A percentile compares a stretch with the other conserved stretches of the same genome.
Evolutionary conservation across 1,284 basidiomycete genomes (phyloP).

Genomic region (Irpex sp.): DNA sequence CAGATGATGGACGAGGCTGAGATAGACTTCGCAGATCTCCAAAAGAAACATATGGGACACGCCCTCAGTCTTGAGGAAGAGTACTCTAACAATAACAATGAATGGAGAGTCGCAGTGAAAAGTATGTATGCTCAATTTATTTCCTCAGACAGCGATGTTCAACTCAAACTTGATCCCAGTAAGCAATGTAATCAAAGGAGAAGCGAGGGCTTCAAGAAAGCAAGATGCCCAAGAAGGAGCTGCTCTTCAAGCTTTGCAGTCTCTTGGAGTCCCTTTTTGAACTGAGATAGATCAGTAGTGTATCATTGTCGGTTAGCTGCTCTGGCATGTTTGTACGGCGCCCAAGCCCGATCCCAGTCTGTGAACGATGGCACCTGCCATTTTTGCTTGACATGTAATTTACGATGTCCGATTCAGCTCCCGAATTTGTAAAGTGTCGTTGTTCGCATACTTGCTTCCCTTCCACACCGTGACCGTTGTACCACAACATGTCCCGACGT

Average conservation of each 20-base stretch:
- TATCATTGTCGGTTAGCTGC: neutral
- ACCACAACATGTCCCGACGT: slow-evolving; percentile 23
- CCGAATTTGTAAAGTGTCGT: slow-evolving; percentile 5
- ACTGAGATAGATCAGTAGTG: slow-evolving; percentile 26
- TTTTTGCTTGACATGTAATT: slow-evolving; percentile 2
- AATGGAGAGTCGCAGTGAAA: slow-evolving; percentile 54
- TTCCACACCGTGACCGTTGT: slow-evolving; percentile 6
- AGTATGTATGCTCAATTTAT: slow-evolving; percentile 30
- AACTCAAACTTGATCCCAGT: slow-evolving; percentile 32
- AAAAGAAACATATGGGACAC: neutral
- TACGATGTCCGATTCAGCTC: neutral
- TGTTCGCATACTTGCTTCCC: neutral
- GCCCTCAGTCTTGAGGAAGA: neutral
- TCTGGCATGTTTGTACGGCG: neutral
- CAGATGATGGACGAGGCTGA: neutral
- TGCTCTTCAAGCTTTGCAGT: slow-evolving; percentile 38
- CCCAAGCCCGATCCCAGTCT: neutral
- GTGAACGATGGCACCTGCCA: slow-evolving; percentile 9
- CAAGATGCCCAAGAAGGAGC: slow-evolving; percentile 51
- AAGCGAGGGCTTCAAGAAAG: slow-evolving; percentile 38
- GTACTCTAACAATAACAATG: neutral
- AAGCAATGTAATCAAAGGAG: slow-evolving; percentile 41
- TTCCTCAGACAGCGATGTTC: neutral
- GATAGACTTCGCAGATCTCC: slow-evolving; percentile 2
- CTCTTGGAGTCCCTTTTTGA: slow-evolving; percentile 11